Base-by-base conservation (phyloP, 2,329 filamentous ascomycete genomes). In the Epichloe scottii region DNA sequence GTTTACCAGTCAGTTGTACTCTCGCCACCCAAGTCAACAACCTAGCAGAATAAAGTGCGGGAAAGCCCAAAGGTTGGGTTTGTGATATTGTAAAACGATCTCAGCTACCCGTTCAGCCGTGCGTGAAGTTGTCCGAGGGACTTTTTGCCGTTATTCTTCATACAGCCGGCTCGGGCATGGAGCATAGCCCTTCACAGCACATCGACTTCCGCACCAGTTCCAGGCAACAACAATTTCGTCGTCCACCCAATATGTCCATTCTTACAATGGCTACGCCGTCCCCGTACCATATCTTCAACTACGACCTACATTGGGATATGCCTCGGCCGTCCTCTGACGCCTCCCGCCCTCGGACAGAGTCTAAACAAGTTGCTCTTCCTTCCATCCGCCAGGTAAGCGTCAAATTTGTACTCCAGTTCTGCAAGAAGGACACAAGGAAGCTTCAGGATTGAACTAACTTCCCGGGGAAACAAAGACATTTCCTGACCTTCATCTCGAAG, bases 381-480 rank as follows among this genome's bases (percentile, higher is more conserved):
- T 73, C 76, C 1, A 77, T 79, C 47, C 68, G 73, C 56, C 71
- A 77, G 72, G 75, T 77, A 71, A 51, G 60, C 48, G 7, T 23
- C 35, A n/a, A 42, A 45, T 38, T 17, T 39, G 30, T 8, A 11
- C 17, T 14, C n/a, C 7, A 5, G 40, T 12, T 11, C 19, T 15
- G 2, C 11, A 40, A 8, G 4, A 8, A 44, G 12, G 3, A 23
- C 48, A 21, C 17, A 6, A 49, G 21, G 19, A 34, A 10, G 23
- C 14, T 6, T 17, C 3, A n/a, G 23, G 7, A 30, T 17, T 17
- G 5, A 10, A 42, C 47, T 49, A 35, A 49, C 30, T 33, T 15
- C 2, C n/a, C n/a, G 12, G 17, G 21, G 1, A 55, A 75, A 73
- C 64, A 67, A 44, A 69, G 54, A 53, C 55, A 4, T 57, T 78